A percentile compares a stretch with the other conserved stretches of the same genome.
These are phyloP conservation scores for Mycena galopus DNA, from an alignment of 768 basidiomycete genomes.

Conservation along the genomic window DNA sequence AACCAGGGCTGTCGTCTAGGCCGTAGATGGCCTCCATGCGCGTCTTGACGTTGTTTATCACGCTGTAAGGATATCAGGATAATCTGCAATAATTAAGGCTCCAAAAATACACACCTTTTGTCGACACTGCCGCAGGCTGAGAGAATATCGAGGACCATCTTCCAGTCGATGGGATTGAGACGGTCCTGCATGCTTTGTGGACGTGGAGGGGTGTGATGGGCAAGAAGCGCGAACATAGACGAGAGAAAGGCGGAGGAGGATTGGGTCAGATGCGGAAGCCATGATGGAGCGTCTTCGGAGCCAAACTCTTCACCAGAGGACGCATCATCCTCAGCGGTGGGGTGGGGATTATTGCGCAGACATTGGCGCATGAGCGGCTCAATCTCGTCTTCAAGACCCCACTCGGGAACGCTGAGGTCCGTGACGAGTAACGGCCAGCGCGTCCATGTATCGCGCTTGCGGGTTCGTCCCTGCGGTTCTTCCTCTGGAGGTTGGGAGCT, in stretches of 20 bases:
- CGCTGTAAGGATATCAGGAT: not conserved
- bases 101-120: slow-evolving; percentile 46
- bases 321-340: slow-evolving; percentile 36
- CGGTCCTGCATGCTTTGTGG: slow-evolving; percentile 76
- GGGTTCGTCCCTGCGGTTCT: not conserved
- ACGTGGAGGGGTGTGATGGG: slow-evolving; percentile 66
- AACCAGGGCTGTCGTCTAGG: slow-evolving; percentile 10
- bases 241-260: slow-evolving; percentile 62
- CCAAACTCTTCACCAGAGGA: slow-evolving; percentile 28
- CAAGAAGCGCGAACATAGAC: slow-evolving; percentile 66
- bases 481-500: not conserved
- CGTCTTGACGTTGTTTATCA: slow-evolving; percentile 18
- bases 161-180: slow-evolving; percentile 72
- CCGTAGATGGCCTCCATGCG: slow-evolving; percentile 32
- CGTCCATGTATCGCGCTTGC: slow-evolving; percentile 71
- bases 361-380: slow-evolving; percentile 57
- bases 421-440: slow-evolving; percentile 78
- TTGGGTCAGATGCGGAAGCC: slow-evolving; percentile 54
- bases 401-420: slow-evolving; percentile 78
- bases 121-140: slow-evolving; percentile 57
- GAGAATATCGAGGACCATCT: slow-evolving; percentile 68
- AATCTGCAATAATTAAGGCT: too few species aligned
- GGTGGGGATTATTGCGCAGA: slow-evolving; percentile 41
- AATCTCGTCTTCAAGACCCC: slow-evolving; percentile 79
- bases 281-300: slow-evolving; percentile 47